Evolutionary conservation across 2,329 filamentous ascomycete species (phyloP).

Genomic region (Sporothrix variecibatus): DNA sequence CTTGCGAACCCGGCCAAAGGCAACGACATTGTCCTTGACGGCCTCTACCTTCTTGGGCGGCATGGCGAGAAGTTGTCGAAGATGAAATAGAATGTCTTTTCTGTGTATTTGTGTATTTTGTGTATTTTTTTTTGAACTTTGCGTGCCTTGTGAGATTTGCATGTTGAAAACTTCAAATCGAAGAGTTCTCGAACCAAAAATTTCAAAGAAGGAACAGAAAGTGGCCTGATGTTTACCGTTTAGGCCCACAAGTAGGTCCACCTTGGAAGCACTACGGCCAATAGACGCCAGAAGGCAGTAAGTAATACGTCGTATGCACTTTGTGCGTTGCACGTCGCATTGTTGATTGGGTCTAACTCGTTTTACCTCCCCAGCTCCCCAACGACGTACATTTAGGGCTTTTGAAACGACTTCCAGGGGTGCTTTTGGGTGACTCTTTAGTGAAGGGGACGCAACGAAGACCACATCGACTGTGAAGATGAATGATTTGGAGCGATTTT

Average conservation of each 20-base stretch:
- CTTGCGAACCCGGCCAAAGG: slow-evolving; percentile 47
- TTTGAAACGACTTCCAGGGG: not conserved
- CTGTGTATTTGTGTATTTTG: not conserved
- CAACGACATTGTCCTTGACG: slow-evolving; percentile 48
- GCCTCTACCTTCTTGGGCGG: slow-evolving; percentile 46
- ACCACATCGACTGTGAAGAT: not conserved
- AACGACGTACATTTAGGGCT: not conserved
- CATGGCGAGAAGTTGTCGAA: slow-evolving; percentile 36
- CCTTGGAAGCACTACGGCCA: not conserved
- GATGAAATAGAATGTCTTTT: not conserved
- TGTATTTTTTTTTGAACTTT: not conserved
- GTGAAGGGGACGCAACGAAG: not conserved
- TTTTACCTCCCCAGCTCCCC: not conserved
- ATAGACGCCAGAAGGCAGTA: not conserved
- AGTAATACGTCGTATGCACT: not conserved
- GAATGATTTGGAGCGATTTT: not conserved
- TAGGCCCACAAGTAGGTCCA: slow-evolving; percentile 2
- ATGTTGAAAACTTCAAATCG: not conserved
- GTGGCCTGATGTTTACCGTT: not conserved
- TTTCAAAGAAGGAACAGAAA: not conserved
- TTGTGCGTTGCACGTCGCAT: not conserved
- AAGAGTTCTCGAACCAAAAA: not conserved
- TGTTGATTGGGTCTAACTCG: not conserved
- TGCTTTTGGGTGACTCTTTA: not conserved
- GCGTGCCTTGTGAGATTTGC: not conserved